Base-by-base conservation (phyloP, 441 rosid genomes). In the Pelargonium myrrhifolium region DNA sequence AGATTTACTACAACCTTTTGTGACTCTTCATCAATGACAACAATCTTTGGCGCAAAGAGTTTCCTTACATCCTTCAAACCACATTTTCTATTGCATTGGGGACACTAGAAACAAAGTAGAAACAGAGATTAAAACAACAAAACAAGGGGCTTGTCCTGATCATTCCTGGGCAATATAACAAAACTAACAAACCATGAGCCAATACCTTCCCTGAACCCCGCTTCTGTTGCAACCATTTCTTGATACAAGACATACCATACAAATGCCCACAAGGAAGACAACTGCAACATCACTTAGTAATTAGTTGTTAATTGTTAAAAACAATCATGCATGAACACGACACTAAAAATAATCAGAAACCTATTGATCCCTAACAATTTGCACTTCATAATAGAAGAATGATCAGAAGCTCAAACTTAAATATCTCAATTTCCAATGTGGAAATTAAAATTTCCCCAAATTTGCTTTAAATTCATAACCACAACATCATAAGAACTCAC, bases 231-330 rank as follows among this genome's bases (percentile, higher is more conserved):
- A 90, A 68, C 98, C 97, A 93, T 70, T 76, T 90, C 18, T 71
- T 80, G 68, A 93, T 83, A 80, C 97, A 93, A 43, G 89, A 84
- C 72, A 81, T 81, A 40, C 98, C 98, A 82, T 82, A 90, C 69
- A 93, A 68, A 69, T 93, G 98, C 11, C 98, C 96, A 75, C 98
- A 93, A 68, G 92, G 96, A 70, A 93, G 94, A 76, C 96, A 93
- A 73, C 97, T 93, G 82, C 65, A 79, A 59, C 62, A 53, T 64
- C 14, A 10, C 42, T 24, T 9, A 5, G 31, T 58, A 39, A 63
- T 64, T 42, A 67, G 21, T 22, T 22, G 59, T 9, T 42, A 9
- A 9, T 1, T 18, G 65, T 15, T 1, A 51, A 2, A 3, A 18
- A 42, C 11, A 42, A 9, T n/a, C 26, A 22, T 18, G 8, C 6